A percentile compares a stretch with the other conserved stretches of the same genome.
phyloP scores from a whole-genome alignment of 495 filamentous ascomycete genomes.

The Opeltia flavorubescens region DNA sequence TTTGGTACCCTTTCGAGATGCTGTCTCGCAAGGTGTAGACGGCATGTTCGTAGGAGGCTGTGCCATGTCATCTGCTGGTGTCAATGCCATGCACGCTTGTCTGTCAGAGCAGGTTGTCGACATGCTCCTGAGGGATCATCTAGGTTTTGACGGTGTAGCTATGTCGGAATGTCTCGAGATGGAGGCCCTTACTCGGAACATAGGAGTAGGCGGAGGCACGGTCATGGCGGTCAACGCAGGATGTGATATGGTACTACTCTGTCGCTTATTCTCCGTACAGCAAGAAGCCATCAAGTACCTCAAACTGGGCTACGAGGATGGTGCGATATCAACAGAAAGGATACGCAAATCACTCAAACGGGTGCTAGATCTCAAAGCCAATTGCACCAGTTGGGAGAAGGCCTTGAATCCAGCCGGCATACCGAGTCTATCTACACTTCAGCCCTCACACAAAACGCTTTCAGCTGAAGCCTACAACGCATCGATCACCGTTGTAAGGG shows the following conservation, averaged over 20 bases:
- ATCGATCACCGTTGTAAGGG: conserved; percentile 75
- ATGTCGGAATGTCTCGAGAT: conserved; percentile 92
- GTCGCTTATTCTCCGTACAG: conserved; percentile 71
- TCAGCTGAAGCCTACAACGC: conserved; percentile 72
- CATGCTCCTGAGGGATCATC: conserved; percentile 62
- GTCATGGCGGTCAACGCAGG: conserved; percentile 92
- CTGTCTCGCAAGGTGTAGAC: conserved; percentile 68
- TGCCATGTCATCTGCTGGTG: conserved; percentile 70
- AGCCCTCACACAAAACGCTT: conserved; percentile 61
- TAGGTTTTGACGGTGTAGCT: conserved; percentile 80
- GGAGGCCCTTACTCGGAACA: conserved; percentile 81
- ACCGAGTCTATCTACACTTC: conserved; percentile 55
- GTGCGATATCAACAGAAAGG: conserved; percentile 61
- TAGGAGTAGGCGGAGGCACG: conserved; percentile 80
- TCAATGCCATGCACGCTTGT: conserved; percentile 87
- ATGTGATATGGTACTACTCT: conserved; percentile 74
- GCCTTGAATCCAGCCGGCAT: conserved; percentile 69
- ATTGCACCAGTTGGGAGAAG: conserved; percentile 70
- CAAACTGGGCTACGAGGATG: conserved; percentile 73
- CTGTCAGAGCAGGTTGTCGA: conserved; percentile 83
- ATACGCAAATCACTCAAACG: conserved; percentile 60
- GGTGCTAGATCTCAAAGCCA: conserved; percentile 59
- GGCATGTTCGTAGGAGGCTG: conserved; percentile 89
- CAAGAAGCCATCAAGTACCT: conserved; percentile 75
- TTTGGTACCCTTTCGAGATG: conserved; percentile 74